Base-by-base conservation (phyloP, 2,329 filamentous ascomycete species). In the Exophiala calicioides region DNA sequence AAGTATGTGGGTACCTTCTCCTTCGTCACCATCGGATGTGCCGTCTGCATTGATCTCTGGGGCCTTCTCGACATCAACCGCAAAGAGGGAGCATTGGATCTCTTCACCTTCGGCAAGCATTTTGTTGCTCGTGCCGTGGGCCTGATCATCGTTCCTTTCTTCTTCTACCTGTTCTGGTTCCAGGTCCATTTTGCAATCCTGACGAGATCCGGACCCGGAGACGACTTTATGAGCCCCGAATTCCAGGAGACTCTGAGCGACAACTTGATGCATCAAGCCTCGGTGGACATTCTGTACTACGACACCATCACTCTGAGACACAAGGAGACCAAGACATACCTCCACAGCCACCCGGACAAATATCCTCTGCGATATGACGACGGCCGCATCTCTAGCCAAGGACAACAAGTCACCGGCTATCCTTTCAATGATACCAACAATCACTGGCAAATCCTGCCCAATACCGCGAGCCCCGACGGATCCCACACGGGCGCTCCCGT, bases 141-240 rank as follows among this genome's bases (percentile, higher is more conserved):
- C 10, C 76, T 98, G 45, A 88, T 97, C 60, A 67, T 95, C 58
- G 81, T 97, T 58, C 93, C 93, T 10, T 96, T 98, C 77, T 77
- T 97, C 63, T 94, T 98, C 71, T 98, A 98, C 70, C 81, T 98
- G 35, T 97, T 98, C 78, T 98, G 93, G 93, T 98, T 98, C 84
- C 93, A 98, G 77, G 90, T 98, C 21, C 93, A 98, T 73, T 98
- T 98, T 68, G 79, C 88, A 33, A 88, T 98, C 60, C 78, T 98
- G 53, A 85, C 74, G 57, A 80, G 85, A 50, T 97, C 93, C 41
- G 93, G 93, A 26, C 91, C 93, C 33, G 93, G 93, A 43, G 93
- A 98, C 65, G 91, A 97, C 63, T 98, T 98, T 73, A 98, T 98
- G 93, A 90, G 86, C 3, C 93, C 93, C 1, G 89, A 93, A 63